These are phyloP conservation scores for Ceratocystis cubensis DNA, from an alignment of 2,329 filamentous ascomycete genomes.

Conservation along the genomic window DNA sequence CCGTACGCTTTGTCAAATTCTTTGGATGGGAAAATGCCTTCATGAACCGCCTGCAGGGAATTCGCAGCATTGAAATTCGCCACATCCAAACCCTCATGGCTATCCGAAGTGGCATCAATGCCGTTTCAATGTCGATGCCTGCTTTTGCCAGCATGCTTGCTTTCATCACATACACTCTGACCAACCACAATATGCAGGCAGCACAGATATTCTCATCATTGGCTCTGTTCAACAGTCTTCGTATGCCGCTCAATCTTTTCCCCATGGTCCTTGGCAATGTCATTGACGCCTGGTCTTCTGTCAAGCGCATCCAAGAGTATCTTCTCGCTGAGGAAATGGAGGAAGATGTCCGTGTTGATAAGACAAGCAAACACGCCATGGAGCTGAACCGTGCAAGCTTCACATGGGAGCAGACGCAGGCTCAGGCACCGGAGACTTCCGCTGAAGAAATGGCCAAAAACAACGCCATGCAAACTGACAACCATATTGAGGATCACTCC, in stretches of 20 bases:
- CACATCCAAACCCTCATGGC: slow-evolving; percentile 74
- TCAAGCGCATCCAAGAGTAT: slow-evolving; percentile 79
- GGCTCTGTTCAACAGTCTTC: slow-evolving; percentile 81
- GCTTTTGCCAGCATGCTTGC: slow-evolving; percentile 92
- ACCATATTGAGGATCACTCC: slow-evolving; percentile 28
- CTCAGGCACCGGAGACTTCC: slow-evolving; percentile 34
- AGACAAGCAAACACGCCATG: slow-evolving; percentile 54
- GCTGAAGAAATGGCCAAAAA: slow-evolving; percentile 29
- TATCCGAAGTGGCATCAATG: slow-evolving; percentile 74
- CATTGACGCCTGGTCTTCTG: slow-evolving; percentile 75
- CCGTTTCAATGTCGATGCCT: slow-evolving; percentile 72
- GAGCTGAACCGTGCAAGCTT: slow-evolving; percentile 63
- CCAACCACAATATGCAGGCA: slow-evolving; percentile 55
- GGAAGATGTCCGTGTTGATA: slow-evolving; percentile 49
- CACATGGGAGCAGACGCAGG: slow-evolving; percentile 67
- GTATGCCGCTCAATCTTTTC: slow-evolving; percentile 79
- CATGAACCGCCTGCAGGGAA: slow-evolving; percentile 58
- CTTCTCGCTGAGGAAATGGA: slow-evolving; percentile 71
- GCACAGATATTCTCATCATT: slow-evolving; percentile 84
- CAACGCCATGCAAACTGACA: slow-evolving; percentile 22
- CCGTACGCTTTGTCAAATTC: slow-evolving; percentile 89
- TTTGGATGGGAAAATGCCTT: slow-evolving; percentile 94
- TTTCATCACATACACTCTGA: slow-evolving; percentile 69
- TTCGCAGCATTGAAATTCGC: slow-evolving; percentile 63
- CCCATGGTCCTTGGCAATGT: slow-evolving; percentile 80